phyloP scores from a whole-genome alignment of 2,329 filamentous ascomycete genomes.

The Calycina herbarum region DNA sequence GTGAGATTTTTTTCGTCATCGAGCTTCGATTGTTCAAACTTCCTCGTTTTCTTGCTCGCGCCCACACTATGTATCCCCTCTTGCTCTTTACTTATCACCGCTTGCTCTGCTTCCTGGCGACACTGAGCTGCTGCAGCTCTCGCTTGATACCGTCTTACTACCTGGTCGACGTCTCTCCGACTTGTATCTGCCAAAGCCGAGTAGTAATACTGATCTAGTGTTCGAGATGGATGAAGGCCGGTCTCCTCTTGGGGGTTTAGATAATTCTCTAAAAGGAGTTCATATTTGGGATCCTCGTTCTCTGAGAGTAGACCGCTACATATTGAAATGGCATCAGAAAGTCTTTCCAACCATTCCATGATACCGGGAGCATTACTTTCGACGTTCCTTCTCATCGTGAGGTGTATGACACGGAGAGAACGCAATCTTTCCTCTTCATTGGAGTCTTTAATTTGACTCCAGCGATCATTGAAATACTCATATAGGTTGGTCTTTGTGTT shows the following conservation, averaged over 20 bases:
- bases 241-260: background rate
- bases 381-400: background rate
- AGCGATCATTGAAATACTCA: background rate
- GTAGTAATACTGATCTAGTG: conserved; percentile 7
- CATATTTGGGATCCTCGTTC: background rate
- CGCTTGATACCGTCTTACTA: background rate
- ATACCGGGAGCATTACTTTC: background rate
- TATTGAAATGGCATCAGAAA: background rate
- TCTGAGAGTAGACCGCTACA: background rate
- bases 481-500: background rate
- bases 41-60: background rate
- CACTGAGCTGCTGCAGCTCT: background rate
- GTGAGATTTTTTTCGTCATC: background rate
- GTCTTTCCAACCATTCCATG: background rate
- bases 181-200: background rate
- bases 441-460: background rate
- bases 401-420: background rate
- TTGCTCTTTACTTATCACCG: background rate
- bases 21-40: background rate
- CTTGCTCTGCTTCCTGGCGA: background rate
- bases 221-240: background rate
- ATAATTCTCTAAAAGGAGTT: background rate
- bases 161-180: background rate
- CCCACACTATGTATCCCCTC: background rate
- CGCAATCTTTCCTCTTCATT: background rate